These are phyloP conservation scores for Pseudogymnoascus sp. DNA, from an alignment of 2,329 filamentous ascomycete species.

Conservation along the genomic window DNA sequence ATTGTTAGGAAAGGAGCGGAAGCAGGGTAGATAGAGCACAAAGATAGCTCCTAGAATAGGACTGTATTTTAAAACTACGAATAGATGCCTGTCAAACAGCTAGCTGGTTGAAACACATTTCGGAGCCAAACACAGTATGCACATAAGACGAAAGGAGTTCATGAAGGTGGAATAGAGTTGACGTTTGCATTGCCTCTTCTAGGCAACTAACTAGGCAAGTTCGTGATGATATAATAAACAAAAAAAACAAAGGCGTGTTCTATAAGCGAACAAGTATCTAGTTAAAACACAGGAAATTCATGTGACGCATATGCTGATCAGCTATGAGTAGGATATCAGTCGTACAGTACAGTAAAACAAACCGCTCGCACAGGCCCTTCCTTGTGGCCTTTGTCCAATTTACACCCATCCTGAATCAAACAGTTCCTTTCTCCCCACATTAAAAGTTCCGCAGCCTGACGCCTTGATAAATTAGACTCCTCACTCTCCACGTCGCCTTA, in stretches of 20 bases:
- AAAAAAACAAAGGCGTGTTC: not conserved
- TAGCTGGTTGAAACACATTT: not conserved
- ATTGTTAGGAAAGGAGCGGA: not conserved
- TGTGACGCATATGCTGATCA: constrained; percentile 4
- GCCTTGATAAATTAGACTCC: not conserved
- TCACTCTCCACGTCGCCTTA: not conserved
- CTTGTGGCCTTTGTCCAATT: not conserved
- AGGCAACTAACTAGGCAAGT: not conserved
- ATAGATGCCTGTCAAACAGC: constrained; percentile 4
- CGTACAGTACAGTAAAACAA: constrained; percentile 7
- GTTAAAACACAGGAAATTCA: constrained; percentile 5
- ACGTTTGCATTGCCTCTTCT: not conserved
- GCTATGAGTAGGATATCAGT: constrained; percentile 9
- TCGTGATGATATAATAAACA: constrained; percentile 9
- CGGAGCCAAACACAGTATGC: not conserved
- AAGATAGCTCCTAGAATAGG: constrained; percentile 6
- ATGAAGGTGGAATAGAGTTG: not conserved
- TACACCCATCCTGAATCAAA: constrained; percentile 1
- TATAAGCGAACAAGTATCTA: constrained; percentile 1
- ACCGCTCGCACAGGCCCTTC: not conserved
- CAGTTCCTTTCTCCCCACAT: not conserved
- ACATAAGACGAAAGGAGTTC: not conserved
- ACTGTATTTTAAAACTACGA: constrained; percentile 1
- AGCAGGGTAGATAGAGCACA: not conserved
- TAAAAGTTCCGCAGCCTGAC: not conserved